Evolutionary conservation across 441 rosid species (phyloP), one percentile per base, ranked within the genome.

Genomic region (Arabidopsis hybrid): DNA sequence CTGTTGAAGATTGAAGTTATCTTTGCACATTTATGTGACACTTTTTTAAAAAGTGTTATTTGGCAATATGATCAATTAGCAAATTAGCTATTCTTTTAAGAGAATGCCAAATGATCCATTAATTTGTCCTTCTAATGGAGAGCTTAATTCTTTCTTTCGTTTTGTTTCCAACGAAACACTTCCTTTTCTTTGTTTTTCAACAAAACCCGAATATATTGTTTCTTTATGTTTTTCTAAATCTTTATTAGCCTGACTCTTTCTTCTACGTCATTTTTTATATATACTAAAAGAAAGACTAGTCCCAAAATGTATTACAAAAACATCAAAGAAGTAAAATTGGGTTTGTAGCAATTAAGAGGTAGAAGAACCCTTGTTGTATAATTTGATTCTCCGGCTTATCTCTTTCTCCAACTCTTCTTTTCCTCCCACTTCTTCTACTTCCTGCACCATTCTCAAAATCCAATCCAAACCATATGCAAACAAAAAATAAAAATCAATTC

Each of bases 361-460:
- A 52, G 65, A 40, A 60, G 62, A 68, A 29, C 12, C 18, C 63
- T 68, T 56, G 47, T 77, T 77, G 67, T 67, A 81, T 45, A 85
- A 78, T 77, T 79, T 90, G 51, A 39, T 81, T 67, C 92, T 87
- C 67, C 83, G 75, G 1, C 21, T 80, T 34, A 86, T 82, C 85
- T 83, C 96, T 74, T 83, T 92, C 74, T 88, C 92, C 83, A 90
- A 56, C 73, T 92, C 97, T 70, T 92, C 87, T 2, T 46, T 17
- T 5, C 96, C 97, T 66, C 89, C 96, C 13, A 90, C 91, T 70
- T 92, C 91, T 73, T 92, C 96, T 4, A 92, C 4, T 76, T 90
- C 96, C 97, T 92, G 79, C 18, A 67, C 46, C 58, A 47, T 31
- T 7, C 10, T 26, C 6, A 68, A 7, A 29, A 2, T 3, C 3